Conservation (phyloP, 371 early-diverging fungal species). For the Mucor velutinosus region DNA sequence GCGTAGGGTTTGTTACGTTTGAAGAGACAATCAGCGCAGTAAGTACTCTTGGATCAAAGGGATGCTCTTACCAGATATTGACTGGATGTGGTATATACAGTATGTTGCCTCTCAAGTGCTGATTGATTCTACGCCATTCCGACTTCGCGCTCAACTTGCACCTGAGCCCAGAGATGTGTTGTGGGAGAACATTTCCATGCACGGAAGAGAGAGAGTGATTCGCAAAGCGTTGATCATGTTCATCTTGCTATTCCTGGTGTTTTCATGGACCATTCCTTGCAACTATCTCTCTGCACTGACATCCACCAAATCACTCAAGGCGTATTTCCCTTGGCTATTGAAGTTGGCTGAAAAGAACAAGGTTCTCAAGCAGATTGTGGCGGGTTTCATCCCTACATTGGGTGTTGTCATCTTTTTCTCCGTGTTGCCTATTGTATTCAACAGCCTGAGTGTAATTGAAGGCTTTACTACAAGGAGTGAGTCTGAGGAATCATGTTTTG, state of each 20-base stretch:
- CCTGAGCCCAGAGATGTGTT: constrained; percentile 80
- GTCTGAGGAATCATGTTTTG: constrained; percentile 67
- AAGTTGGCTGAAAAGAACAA: constrained; percentile 50
- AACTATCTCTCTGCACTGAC: constrained; percentile 59
- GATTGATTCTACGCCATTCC: constrained; percentile 68
- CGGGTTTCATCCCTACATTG: constrained; percentile 63
- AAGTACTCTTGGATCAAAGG: constrained; percentile 13
- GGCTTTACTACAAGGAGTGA: constrained; percentile 71
- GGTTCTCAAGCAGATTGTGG: constrained; percentile 54
- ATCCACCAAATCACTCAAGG: constrained; percentile 48
- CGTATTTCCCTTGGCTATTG: constrained; percentile 51
- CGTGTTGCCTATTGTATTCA: constrained; percentile 66
- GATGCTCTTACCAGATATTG: no score
- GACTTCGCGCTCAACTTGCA: constrained; percentile 66
- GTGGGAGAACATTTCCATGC: constrained; percentile 75
- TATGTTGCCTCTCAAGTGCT: constrained; percentile 64
- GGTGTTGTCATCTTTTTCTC: constrained; percentile 62
- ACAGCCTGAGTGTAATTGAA: constrained; percentile 60
- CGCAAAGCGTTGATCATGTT: constrained; percentile 50
- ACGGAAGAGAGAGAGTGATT: constrained; percentile 48
- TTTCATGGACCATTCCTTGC: constrained; percentile 60
- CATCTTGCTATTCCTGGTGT: constrained; percentile 49
- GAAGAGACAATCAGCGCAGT: constrained; percentile 69
- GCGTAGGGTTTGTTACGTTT: constrained; percentile 82
- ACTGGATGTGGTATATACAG: constrained; percentile 17